Conservation (phyloP, 1,139 yeast genomes). For the Pichia cactophila region DNA sequence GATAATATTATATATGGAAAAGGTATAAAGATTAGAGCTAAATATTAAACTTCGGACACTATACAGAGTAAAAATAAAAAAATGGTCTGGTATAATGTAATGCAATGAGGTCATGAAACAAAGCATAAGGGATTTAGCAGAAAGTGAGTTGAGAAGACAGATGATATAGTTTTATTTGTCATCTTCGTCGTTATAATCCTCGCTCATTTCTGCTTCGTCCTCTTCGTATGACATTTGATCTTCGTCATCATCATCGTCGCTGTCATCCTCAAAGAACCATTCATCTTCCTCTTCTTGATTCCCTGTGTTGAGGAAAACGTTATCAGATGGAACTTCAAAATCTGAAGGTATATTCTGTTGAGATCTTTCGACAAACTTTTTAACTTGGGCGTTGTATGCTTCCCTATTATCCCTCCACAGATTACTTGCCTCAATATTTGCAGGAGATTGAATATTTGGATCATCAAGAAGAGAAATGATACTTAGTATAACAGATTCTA, state of each 20-base stretch:
- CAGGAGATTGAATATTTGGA: slow-evolving; percentile 88
- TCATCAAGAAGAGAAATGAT: slow-evolving; percentile 86
- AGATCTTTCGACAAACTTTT: slow-evolving; percentile 77
- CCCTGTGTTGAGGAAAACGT: slow-evolving; percentile 6
- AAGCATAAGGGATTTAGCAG: not conserved
- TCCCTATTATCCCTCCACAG: slow-evolving; percentile 81
- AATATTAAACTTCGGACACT: not conserved
- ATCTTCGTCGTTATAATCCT: slow-evolving; percentile 31
- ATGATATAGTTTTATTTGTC: slow-evolving; percentile 3
- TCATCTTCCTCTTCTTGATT: slow-evolving; percentile 32
- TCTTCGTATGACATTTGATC: slow-evolving; percentile 31
- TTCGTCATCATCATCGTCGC: slow-evolving; percentile 20
- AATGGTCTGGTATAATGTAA: not conserved
- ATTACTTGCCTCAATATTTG: slow-evolving; percentile 92
- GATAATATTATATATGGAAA: no score
- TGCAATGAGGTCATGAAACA: not conserved
- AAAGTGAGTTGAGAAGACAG: not conserved
- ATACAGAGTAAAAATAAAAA: not conserved
- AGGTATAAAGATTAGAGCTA: not conserved
- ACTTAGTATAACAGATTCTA: slow-evolving; percentile 81
- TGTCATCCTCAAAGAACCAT: slow-evolving; percentile 21
- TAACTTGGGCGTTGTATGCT: slow-evolving; percentile 67
- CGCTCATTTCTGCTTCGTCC: slow-evolving; percentile 32
- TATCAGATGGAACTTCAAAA: slow-evolving; percentile 57
- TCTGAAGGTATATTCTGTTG: slow-evolving; percentile 83